Evolutionary conservation across 2,329 filamentous ascomycete species (phyloP).

Genomic region (Pseudogymnoascus sp.): DNA sequence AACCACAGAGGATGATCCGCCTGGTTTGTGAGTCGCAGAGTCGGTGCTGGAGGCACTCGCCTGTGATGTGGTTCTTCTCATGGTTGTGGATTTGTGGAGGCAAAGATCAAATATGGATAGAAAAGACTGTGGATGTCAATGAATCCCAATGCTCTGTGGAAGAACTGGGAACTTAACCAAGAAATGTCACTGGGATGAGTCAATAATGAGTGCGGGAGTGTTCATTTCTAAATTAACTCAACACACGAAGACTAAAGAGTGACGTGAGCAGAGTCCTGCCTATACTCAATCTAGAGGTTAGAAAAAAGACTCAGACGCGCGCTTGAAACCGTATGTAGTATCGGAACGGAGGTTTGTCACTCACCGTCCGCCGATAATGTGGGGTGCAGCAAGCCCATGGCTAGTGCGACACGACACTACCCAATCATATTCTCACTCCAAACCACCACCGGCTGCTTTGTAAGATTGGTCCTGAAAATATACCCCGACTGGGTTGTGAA

Average conservation of each 20-base stretch:
- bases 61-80: not conserved
- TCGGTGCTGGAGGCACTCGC: not conserved
- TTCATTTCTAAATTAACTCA: not conserved
- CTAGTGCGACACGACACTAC: not conserved
- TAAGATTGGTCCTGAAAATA: not conserved
- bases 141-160: not conserved
- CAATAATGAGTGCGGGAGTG: not conserved
- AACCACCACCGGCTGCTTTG: not conserved
- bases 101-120: not conserved
- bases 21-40: not conserved
- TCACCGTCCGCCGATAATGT: not conserved
- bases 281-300: not conserved
- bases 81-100: not conserved
- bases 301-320: slow-evolving; percentile 1
- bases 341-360: not conserved
- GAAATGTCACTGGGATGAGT: not conserved
- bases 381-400: not conserved
- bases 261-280: slow-evolving; percentile 2
- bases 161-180: not conserved
- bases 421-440: not conserved
- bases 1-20: not conserved
- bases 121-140: not conserved
- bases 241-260: not conserved
- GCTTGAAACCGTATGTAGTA: not conserved
- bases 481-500: not conserved